Evolutionary conservation across 495 filamentous ascomycete species (phyloP).

Genomic region (Cairneyella variabilis): DNA sequence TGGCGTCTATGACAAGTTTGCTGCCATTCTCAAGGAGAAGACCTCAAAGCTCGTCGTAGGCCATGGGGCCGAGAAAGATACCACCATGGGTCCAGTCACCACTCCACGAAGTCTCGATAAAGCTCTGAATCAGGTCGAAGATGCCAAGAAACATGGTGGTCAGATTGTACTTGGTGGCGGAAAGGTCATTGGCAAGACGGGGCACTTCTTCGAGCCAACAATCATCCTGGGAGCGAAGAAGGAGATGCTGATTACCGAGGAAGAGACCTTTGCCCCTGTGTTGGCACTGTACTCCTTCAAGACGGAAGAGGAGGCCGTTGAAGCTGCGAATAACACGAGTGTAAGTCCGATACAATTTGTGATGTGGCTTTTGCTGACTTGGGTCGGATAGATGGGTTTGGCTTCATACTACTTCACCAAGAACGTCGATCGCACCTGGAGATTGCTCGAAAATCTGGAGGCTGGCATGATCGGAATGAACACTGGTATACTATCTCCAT

Average conservation of each 20-base stretch:
- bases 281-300: constrained; percentile 66
- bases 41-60: constrained; percentile 57
- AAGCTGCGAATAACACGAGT: constrained; percentile 59
- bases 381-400: constrained; percentile 50
- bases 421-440: constrained; percentile 67
- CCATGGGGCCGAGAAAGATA: constrained; percentile 53
- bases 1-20: constrained; percentile 51
- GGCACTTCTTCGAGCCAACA: constrained; percentile 73
- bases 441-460: constrained; percentile 68
- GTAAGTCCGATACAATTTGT: too few species aligned
- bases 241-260: constrained; percentile 60
- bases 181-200: constrained; percentile 39
- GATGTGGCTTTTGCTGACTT: constrained; percentile 4
- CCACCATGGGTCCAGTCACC: constrained; percentile 67
- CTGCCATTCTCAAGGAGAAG: constrained; percentile 49
- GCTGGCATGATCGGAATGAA: constrained; percentile 76
- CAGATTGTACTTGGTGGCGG: constrained; percentile 56
- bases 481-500: constrained; percentile 40
- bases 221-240: constrained; percentile 58
- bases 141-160: constrained; percentile 59
- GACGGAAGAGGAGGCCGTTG: constrained; percentile 64
- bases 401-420: constrained; percentile 73
- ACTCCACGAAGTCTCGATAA: constrained; percentile 62
- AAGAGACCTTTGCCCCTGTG: constrained; percentile 70
- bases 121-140: constrained; percentile 55